phyloP scores from a whole-genome alignment of 495 filamentous ascomycete species.

The Xylaria longipes region DNA sequence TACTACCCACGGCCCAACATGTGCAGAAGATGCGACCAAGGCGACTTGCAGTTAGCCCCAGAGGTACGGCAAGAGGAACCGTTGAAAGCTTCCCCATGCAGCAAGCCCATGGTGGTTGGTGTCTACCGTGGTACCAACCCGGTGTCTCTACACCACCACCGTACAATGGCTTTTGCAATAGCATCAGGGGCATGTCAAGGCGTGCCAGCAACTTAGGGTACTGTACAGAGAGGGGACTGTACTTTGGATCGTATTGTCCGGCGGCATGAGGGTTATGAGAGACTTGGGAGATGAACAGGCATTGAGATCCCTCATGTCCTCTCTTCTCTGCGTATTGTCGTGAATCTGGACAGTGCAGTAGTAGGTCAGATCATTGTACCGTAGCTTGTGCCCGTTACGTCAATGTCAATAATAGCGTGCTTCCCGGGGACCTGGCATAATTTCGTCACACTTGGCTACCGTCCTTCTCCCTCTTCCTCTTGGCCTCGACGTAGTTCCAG shows the following conservation, averaged over 20 bases:
- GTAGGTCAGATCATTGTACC: not conserved
- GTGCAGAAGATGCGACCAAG: constrained; percentile 20
- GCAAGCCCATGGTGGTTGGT: not conserved
- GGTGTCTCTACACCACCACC: not conserved
- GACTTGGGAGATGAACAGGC: constrained; percentile 8
- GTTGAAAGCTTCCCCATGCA: constrained; percentile 19
- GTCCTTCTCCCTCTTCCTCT: not conserved
- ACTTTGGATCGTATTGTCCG: not conserved
- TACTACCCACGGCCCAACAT: constrained; percentile 16
- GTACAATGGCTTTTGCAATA: not conserved
- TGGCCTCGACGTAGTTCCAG: not conserved
- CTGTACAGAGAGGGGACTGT: not conserved
- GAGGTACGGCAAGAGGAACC: constrained; percentile 15
- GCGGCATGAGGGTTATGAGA: not conserved
- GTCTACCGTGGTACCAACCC: constrained; percentile 1
- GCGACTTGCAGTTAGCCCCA: constrained; percentile 9
- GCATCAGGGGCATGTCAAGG: not conserved
- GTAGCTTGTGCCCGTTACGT: not conserved
- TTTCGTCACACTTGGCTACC: constrained; percentile 4
- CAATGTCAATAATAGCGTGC: constrained; percentile 15
- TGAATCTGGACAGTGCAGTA: not conserved
- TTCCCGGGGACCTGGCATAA: not conserved
- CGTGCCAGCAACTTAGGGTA: not conserved
- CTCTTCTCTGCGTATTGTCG: not conserved
- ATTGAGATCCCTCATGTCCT: constrained; percentile 20